These are phyloP conservation scores for Hypoxylon sp. DNA, from an alignment of 2,329 filamentous ascomycete genomes.

Conservation along the genomic window DNA sequence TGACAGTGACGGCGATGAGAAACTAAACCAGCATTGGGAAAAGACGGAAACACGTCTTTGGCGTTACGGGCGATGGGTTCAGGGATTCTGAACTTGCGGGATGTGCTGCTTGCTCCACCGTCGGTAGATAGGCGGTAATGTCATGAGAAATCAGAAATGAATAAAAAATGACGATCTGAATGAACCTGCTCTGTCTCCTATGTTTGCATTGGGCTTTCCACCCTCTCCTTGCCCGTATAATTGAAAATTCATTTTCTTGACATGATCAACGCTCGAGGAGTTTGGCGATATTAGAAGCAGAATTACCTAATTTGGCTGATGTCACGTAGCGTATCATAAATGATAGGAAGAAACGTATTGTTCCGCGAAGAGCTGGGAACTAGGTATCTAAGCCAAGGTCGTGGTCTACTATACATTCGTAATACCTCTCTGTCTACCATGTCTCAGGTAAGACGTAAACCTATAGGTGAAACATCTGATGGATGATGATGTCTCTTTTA, in stretches of 20 bases:
- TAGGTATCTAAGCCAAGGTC: too few relatives aligned
- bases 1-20: neutral
- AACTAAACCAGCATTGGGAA: constrained; percentile 46
- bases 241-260: neutral
- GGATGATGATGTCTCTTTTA: neutral
- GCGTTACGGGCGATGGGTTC: constrained; percentile 44
- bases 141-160: constrained; percentile 44
- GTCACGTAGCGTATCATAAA: too few relatives aligned
- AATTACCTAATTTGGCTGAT: too few relatives aligned
- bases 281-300: too few relatives aligned
- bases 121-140: constrained; percentile 35
- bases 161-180: constrained; percentile 45
- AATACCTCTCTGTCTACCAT: too few relatives aligned
- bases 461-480: too few relatives aligned
- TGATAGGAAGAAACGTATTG: too few relatives aligned
- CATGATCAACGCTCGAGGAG: neutral
- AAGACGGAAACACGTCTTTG: constrained; percentile 36
- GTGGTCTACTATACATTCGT: too few relatives aligned
- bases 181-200: constrained; percentile 11
- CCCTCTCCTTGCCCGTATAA: neutral
- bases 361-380: too few relatives aligned
- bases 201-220: neutral
- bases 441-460: too few relatives aligned
- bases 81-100: constrained; percentile 33
- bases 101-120: constrained; percentile 29